These are phyloP conservation scores for Quambalaria eucalypti DNA, from an alignment of 1,284 basidiomycete genomes.

Conservation along the genomic window DNA sequence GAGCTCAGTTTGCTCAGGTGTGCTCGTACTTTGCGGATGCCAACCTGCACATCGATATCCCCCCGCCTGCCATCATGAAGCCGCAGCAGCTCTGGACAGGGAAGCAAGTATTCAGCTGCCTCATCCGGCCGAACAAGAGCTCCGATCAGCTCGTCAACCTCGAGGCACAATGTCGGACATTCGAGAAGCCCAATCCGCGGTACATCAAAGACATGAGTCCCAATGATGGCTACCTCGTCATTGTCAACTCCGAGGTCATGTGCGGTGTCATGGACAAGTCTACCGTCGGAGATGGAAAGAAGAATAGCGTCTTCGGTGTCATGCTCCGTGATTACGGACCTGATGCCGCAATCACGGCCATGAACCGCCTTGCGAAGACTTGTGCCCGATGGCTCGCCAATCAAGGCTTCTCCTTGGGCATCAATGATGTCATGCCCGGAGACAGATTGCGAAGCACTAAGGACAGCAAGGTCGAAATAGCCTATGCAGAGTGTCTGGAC, in stretches of 20 bases:
- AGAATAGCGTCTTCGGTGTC: slow-evolving; percentile 97
- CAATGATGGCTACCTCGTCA: slow-evolving; percentile 95
- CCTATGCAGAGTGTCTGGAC: slow-evolving; percentile 78
- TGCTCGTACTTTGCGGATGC: slow-evolving; percentile 92
- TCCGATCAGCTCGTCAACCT: slow-evolving; percentile 74
- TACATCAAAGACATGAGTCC: slow-evolving; percentile 74
- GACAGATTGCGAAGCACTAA: slow-evolving; percentile 71
- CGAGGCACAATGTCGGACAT: slow-evolving; percentile 89
- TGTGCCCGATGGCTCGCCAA: slow-evolving; percentile 94
- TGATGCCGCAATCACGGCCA: slow-evolving; percentile 84
- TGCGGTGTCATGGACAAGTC: slow-evolving; percentile 99
- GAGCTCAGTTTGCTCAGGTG: slow-evolving; percentile 90
- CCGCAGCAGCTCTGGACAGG: slow-evolving; percentile 92
- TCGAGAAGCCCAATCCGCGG: slow-evolving; percentile 61
- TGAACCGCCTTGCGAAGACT: slow-evolving; percentile 92
- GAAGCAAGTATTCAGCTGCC: slow-evolving; percentile 92
- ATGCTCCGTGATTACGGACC: slow-evolving; percentile 95
- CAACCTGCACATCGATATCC: slow-evolving; percentile 83
- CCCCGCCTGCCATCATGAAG: slow-evolving; percentile 88
- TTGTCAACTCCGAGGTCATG: slow-evolving; percentile 98
- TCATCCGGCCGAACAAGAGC: slow-evolving; percentile 85
- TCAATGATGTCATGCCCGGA: slow-evolving; percentile 97
- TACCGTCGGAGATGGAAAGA: slow-evolving; percentile 95
- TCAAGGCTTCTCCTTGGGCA: slow-evolving; percentile 93
- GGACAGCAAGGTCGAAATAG: slow-evolving; percentile 74